Evolutionary conservation across 768 basidiomycete genomes (phyloP).

Genomic region (Clitopilus passeckerianus): DNA sequence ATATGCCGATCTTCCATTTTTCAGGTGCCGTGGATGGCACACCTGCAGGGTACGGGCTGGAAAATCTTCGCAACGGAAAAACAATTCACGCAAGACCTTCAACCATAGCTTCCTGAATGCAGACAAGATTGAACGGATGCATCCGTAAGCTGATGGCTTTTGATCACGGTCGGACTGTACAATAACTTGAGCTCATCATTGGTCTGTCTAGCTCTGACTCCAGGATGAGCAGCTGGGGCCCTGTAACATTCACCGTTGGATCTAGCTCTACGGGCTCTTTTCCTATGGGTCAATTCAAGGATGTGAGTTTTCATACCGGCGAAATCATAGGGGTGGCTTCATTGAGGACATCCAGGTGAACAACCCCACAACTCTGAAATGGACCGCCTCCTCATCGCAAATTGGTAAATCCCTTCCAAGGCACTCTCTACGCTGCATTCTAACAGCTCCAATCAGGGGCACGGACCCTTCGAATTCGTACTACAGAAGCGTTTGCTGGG

Average conservation of each 20-base stretch:
- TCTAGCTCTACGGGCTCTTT: conserved; percentile 31
- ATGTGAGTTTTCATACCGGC: conserved; percentile 12
- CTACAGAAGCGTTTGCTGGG: conserved; percentile 41
- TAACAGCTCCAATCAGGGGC: conserved; percentile 23
- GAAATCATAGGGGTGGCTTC: neutral
- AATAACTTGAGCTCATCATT: neutral
- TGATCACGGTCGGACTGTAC: neutral
- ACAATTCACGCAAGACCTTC: neutral
- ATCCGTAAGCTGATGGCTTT: conserved; percentile 27
- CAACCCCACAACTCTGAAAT: conserved; percentile 37
- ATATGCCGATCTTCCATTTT: neutral
- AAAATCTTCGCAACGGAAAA: neutral
- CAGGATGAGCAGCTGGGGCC: conserved; percentile 42
- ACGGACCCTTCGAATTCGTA: conserved; percentile 39
- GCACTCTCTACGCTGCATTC: neutral
- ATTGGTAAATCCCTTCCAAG: conserved; percentile 20
- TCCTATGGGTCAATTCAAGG: conserved; percentile 49
- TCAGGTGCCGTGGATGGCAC: conserved; percentile 33
- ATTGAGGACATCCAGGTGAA: conserved; percentile 24
- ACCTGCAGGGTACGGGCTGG: conserved; percentile 28
- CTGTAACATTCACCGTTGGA: conserved; percentile 40
- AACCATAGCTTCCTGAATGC: conserved; percentile 38
- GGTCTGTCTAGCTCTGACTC: conserved; percentile 29
- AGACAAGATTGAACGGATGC: conserved; percentile 45
- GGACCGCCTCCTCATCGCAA: conserved; percentile 36